Base-by-base conservation (phyloP, 208 protist species). In the Trypanosomatidae sp. region DNA sequence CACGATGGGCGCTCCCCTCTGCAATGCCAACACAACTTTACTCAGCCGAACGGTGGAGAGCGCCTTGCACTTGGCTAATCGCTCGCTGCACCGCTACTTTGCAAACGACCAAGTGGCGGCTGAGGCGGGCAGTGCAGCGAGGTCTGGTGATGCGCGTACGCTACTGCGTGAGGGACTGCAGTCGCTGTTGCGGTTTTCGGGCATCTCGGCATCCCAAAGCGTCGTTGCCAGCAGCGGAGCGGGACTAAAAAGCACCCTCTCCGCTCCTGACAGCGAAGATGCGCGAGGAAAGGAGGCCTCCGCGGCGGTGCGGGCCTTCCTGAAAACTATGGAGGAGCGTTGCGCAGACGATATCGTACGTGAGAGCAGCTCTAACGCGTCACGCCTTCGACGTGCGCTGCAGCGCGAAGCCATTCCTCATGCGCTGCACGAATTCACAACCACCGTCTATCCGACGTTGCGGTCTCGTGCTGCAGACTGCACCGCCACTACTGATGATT, bases 1-100 rank as follows among this genome's bases (percentile, higher is more conserved):
- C 4, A 74, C 69, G 3, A 53, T 80, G 28, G 75, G 75, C 4
- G 75, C 75, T 8, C 75, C 75, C 12, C 69, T 80, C 1, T 80
- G 60, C 41, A 43, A 53, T 13, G 30, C 39, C 19, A 49, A 28
- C 28, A 10, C n/a, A 3, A 39, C 47, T 1, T 47, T 41, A 2
- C 10, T 30, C n/a, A 67, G 43, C 43, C 62, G 53, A 41, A 65
- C 64, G 10, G 62, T 68, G n/a, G 75, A 75, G 39, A 39, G 8
- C 6, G 62, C 69, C 39, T 13, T 74, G 69, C 43, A 36, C 28
- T 8, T 80, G 9, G 62, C 75, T n/a, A 28, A 10, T 9, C 43
- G 36, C 3, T 30, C 75, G 5, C 3, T 74, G n/a, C 10, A 71
- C 69, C 58, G 28, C 30, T 56, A 50, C n/a, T 72, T 64, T 41